A percentile compares a stretch with the other conserved stretches of the same genome.
These are phyloP conservation scores for Metarhizium anisopliae DNA, from an alignment of 2,329 filamentous ascomycete genomes.

Conservation along the genomic window DNA sequence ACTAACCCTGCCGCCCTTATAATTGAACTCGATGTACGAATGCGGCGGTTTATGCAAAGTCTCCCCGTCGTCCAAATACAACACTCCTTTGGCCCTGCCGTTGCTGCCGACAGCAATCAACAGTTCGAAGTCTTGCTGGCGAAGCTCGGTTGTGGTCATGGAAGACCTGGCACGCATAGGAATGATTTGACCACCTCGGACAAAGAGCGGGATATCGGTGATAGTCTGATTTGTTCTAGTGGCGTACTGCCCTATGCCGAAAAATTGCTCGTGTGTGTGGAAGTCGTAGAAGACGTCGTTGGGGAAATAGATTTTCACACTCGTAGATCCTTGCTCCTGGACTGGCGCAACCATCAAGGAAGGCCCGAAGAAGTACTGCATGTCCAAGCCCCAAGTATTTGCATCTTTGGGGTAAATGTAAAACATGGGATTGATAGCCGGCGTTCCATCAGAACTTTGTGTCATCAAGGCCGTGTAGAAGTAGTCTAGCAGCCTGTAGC, in stretches of 20 bases:
- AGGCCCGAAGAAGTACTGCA: conserved; percentile 38
- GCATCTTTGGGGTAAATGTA: conserved; percentile 52
- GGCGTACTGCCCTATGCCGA: conserved; percentile 26
- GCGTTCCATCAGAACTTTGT: conserved; percentile 48
- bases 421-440: conserved; percentile 59
- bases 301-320: conserved; percentile 35
- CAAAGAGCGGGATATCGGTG: conserved; percentile 51
- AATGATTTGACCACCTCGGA: conserved; percentile 55
- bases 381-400: conserved; percentile 31
- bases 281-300: conserved; percentile 37
- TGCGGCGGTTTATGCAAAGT: conserved; percentile 28
- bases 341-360: conserved; percentile 36
- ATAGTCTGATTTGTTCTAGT: conserved; percentile 22
- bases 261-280: conserved; percentile 34
- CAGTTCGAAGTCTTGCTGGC: conserved; percentile 58
- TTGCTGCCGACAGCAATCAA: conserved; percentile 54
- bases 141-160: conserved; percentile 54
- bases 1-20: conserved; percentile 38
- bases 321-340: conserved; percentile 28
- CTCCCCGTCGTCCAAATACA: conserved; percentile 71
- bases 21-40: conserved; percentile 38
- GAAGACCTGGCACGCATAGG: conserved; percentile 44
- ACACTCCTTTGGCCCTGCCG: conserved; percentile 51
- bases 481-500: conserved; percentile 66
- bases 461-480: conserved; percentile 61